Evolutionary conservation across 148 eudicot species (phyloP), one percentile per base, ranked within the genome.

Genomic region (Fagopyrum esculentum): DNA sequence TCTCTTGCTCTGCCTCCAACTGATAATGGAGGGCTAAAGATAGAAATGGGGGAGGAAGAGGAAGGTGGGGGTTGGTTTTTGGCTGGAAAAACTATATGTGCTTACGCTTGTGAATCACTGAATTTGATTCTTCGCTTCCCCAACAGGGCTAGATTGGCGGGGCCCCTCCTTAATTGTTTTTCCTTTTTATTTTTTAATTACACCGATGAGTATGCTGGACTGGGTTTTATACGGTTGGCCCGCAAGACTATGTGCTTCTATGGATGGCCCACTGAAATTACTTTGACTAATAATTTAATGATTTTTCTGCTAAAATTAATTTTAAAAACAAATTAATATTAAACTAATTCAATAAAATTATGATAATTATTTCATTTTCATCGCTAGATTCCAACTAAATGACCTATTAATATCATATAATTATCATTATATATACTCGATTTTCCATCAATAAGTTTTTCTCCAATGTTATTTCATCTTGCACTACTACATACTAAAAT

Each of bases 51-150:
- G 56, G 4, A 51, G 30, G 61, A 26, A 30, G 13, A 26, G 63
- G 52, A 22, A 26, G 66, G 10, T 60, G 66, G 12, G 52, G 40
- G 66, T 60, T 60, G 66, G 43, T 22, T 60, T 35, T 60, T 60
- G 66, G 66, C 40, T 60, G 66, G 15, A 60, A 60, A 60, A 60
- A 3, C 9, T 60, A 1, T 60, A 22, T 22, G 4, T 60, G 40
- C 40, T 35, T 35, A 35, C 13, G 66, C 66, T 60, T 9, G 52
- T 49, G 52, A 12, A 49, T 35, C 1, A 22, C 22, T 55, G 13
- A 22, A 26, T 22, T 60, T 60, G 35, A 60, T 60, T 60, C 66
- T 60, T 60, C 66, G 66, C 66, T 22, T 60, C 66, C 12, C 26
- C 66, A 59, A 60, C 66, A 30, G 29, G 63, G 61, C 61, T 57